phyloP scores from a whole-genome alignment of 139 green algal species.

The Auxenochlorella pyrenoidosa region DNA sequence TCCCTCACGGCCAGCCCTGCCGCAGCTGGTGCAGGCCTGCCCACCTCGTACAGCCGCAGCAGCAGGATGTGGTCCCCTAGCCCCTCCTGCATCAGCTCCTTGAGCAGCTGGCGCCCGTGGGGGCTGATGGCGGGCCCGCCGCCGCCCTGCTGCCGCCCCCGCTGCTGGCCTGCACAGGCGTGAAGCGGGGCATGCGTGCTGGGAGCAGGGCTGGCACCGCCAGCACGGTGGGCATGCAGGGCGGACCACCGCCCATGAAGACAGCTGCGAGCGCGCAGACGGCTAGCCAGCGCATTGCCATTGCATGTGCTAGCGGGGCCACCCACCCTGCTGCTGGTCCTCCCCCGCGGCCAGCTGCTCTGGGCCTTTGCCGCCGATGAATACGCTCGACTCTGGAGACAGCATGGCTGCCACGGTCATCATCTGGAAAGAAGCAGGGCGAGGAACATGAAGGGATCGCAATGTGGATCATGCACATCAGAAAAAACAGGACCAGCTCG shows the following conservation, averaged over 20 bases:
- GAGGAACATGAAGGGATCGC: too few relatives aligned
- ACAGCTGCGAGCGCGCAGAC: not conserved
- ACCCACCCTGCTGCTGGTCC: not conserved
- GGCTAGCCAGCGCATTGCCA: not conserved
- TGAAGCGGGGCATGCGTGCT: not conserved
- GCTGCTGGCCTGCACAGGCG: slow-evolving; percentile 25
- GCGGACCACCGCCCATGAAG: not conserved
- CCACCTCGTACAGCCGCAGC: slow-evolving; percentile 81
- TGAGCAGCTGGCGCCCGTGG: slow-evolving; percentile 39
- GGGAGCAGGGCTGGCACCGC: too few relatives aligned
- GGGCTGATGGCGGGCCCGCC: slow-evolving; percentile 3
- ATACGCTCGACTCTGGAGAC: slow-evolving; percentile 80
- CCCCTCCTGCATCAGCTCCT: slow-evolving; percentile 64
- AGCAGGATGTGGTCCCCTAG: slow-evolving; percentile 91
- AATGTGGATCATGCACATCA: too few relatives aligned
- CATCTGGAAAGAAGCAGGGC: not conserved
- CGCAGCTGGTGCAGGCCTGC: not conserved
- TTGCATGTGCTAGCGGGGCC: too few relatives aligned
- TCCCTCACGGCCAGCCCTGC: too few relatives aligned
- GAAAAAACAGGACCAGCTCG: too few relatives aligned
- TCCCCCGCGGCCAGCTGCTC: slow-evolving; percentile 40
- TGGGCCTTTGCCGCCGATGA: slow-evolving; percentile 63
- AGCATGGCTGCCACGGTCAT: slow-evolving; percentile 81
- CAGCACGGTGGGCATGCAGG: too few relatives aligned
- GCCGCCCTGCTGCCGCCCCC: slow-evolving; percentile 7